Percentiles rank a stretch among this genome's conserved stretches.
Evolutionary conservation across 2,329 filamentous ascomycete species (phyloP).

Genomic region (Neurospora crassa): DNA sequence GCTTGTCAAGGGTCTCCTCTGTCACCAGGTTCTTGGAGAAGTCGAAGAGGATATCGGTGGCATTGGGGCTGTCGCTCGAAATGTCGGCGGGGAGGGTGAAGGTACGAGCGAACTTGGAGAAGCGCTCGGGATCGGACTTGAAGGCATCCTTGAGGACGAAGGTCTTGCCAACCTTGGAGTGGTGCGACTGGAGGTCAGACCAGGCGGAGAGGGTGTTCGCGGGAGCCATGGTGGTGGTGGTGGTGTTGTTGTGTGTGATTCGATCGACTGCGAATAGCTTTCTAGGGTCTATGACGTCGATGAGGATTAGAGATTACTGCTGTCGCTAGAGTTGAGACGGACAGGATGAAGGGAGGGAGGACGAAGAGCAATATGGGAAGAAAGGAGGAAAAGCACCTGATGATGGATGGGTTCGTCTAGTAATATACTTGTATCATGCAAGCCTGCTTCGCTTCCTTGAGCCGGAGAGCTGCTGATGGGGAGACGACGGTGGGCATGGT

Average conservation of each 20-base stretch:
- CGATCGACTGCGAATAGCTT: background rate
- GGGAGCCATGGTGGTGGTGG: slow-evolving; percentile 58
- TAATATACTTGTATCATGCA: background rate
- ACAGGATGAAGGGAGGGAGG: background rate
- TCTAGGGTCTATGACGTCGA: background rate
- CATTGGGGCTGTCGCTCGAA: slow-evolving; percentile 37
- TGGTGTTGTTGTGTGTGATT: slow-evolving; percentile 17
- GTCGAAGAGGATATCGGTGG: slow-evolving; percentile 87
- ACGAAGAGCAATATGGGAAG: background rate
- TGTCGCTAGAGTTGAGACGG: background rate
- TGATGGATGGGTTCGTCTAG: background rate
- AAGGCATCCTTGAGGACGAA: slow-evolving; percentile 94
- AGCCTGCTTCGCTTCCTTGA: background rate
- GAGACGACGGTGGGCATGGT: background rate
- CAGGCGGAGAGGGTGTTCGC: slow-evolving; percentile 79
- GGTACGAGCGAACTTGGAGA: slow-evolving; percentile 79
- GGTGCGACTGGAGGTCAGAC: slow-evolving; percentile 85
- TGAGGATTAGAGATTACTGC: background rate
- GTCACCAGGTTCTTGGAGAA: slow-evolving; percentile 99
- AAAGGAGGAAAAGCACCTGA: background rate
- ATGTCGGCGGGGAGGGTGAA: slow-evolving; percentile 73
- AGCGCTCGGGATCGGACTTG: slow-evolving; percentile 76
- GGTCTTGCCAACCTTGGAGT: slow-evolving; percentile 74
- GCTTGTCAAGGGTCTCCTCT: slow-evolving; percentile 78
- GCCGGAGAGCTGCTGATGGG: background rate